Base-by-base conservation (phyloP, 2,329 filamentous ascomycete genomes). In the Sporothrix mexicana region DNA sequence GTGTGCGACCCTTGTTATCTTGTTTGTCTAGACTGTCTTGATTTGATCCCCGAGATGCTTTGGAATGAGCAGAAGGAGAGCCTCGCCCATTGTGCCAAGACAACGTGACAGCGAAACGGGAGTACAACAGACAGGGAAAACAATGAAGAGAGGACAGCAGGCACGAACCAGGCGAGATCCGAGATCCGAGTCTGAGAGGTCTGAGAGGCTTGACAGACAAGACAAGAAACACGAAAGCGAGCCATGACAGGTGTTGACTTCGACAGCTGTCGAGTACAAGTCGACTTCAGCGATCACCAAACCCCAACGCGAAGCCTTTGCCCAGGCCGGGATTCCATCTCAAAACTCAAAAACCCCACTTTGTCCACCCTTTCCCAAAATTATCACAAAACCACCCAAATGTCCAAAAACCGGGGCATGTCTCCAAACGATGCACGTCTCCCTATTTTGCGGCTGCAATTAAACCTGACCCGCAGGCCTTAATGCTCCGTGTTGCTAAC, bases 381-480 rank as follows among this genome's bases (percentile, higher is more conserved):
- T 36, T 6, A 4, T 6, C 30, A 36, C 7, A 36, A 36, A 36
- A 36, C 30, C 3, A 7, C 13, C 47, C 23, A 23, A 36, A 62
- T 43, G 17, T 13, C 7, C 17, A 64, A 64, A 66, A 45, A 23
- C 41, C n/a, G 41, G 41, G 61, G 41, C 10, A 8, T 8, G 7
- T 20, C 41, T 45, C 5, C 61, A 62, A 20, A 17, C 57, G 57
- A 43, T 66, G 61, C 61, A 66, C 10, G 61, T 66, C 61, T 66
- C 12, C 41, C 41, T 47, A 47, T 66, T 47, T 66, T 20, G 41
- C 61, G 61, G 41, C 41, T 66, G 41, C 20, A 66, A 66, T 66
- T 17, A 66, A 66, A 66, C 61, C 61, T 66, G 61, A 66, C 61
- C 61, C 61, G 61, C 61, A 64, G n/a, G 61, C n/a, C 41, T 36